phyloP scores from a whole-genome alignment of 1,139 yeast genomes.

The Magnusiomyces tetraspermus region DNA sequence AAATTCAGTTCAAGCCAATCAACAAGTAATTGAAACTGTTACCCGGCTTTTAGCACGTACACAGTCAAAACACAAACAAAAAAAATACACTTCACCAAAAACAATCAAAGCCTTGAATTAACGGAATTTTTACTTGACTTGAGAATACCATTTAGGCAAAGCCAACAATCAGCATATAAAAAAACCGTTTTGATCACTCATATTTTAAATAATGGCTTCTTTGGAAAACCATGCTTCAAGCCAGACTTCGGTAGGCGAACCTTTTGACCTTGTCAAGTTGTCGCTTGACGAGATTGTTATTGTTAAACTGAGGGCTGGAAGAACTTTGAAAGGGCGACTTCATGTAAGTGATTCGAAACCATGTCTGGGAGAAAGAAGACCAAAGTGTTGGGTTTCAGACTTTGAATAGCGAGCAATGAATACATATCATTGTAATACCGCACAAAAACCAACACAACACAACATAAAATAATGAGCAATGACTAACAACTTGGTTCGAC shows the following conservation, averaged over 20 bases:
- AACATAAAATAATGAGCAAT: not conserved
- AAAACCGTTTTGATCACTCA: not conserved
- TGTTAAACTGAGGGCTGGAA: conserved; percentile 91
- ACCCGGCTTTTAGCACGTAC: not conserved
- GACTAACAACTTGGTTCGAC: not conserved
- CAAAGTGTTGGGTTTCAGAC: not conserved
- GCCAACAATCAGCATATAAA: not conserved
- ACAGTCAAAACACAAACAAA: not conserved
- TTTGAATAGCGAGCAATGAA: too few species aligned
- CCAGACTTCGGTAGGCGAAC: conserved; percentile 39
- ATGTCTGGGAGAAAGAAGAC: not conserved
- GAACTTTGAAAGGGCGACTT: conserved; percentile 81
- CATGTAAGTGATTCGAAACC: conserved; percentile 59
- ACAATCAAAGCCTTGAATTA: not conserved
- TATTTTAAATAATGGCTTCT: not conserved
- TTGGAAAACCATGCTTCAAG: not conserved
- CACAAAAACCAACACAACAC: not conserved
- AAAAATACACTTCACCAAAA: not conserved
- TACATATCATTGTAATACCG: too few species aligned
- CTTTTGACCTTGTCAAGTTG: conserved; percentile 78
- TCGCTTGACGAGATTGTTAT: conserved; percentile 80
- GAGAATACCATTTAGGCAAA: not conserved
- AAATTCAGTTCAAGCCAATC: not conserved
- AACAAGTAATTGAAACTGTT: not conserved
- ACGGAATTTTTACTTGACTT: too few species aligned